Percentiles rank a stretch among this genome's conserved stretches.
phyloP scores from a whole-genome alignment of 129 eudicot species.

The Glebionis coronaria region DNA sequence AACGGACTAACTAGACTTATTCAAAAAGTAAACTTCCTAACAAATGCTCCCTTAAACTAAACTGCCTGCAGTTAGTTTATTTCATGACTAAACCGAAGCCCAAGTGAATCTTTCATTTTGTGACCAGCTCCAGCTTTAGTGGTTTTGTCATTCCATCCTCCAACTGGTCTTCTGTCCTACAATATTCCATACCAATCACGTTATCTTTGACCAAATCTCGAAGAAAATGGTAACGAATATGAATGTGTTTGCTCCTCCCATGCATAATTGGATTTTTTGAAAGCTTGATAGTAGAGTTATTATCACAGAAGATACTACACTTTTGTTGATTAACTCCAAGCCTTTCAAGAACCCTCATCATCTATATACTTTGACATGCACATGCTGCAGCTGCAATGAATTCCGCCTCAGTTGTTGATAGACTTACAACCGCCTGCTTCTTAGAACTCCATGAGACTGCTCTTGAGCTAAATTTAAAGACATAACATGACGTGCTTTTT shows the following conservation, averaged over 20 bases:
- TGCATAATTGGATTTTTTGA: constrained; percentile 7
- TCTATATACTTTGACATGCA: constrained; percentile 11
- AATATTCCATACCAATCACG: neutral
- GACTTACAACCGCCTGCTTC: neutral
- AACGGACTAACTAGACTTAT: no score
- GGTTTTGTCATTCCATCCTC: constrained; percentile 8
- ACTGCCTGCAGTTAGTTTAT: constrained; percentile 10
- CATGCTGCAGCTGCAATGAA: neutral
- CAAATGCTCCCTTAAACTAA: constrained; percentile 7
- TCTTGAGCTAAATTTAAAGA: neutral
- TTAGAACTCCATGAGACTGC: constrained; percentile 5
- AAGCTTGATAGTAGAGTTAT: no score
- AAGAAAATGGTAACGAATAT: constrained; percentile 6
- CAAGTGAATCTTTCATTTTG: neutral
- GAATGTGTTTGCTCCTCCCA: neutral
- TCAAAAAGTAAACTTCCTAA: neutral
- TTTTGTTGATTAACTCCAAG: neutral
- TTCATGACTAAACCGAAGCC: neutral
- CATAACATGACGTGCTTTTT: neutral
- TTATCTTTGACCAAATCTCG: neutral
- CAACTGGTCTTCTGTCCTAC: constrained; percentile 1
- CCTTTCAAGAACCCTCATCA: constrained; percentile 5
- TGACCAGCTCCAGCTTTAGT: neutral
- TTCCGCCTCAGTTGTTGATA: constrained; percentile 5
- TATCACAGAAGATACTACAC: neutral